A percentile compares a stretch with the other conserved stretches of the same genome.
Conservation (phyloP, 768 basidiomycete genomes). For the Kwoniella sp. region DNA sequence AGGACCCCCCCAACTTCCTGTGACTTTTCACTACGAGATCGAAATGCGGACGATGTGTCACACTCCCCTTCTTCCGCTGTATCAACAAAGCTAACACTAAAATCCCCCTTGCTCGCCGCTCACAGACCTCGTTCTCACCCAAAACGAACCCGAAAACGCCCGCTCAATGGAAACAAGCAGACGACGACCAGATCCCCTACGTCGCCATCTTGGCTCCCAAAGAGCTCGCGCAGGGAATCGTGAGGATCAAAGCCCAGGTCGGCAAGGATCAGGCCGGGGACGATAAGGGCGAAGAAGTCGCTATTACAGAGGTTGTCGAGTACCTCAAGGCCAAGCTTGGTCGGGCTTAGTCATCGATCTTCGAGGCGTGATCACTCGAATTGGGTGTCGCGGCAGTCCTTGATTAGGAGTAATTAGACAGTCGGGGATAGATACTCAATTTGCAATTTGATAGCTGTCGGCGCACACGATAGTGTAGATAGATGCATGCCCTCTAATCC, state of each 20-base stretch:
- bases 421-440: no score
- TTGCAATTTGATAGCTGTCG: no score
- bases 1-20: no score
- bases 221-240: slow-evolving; percentile 79
- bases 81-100: neutral
- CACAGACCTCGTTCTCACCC: slow-evolving; percentile 84
- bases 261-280: slow-evolving; percentile 65
- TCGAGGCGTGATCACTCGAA: no score
- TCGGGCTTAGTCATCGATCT: slow-evolving; percentile 3
- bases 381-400: no score
- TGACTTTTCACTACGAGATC: no score
- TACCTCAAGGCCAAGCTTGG: slow-evolving; percentile 61
- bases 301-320: slow-evolving; percentile 64
- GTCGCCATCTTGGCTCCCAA: slow-evolving; percentile 86
- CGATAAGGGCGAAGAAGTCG: slow-evolving; percentile 67
- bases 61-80: neutral
- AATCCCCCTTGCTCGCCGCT: neutral
- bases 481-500: no score
- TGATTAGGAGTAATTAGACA: no score
- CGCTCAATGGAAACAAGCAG: slow-evolving; percentile 84
- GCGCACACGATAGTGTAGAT: no score
- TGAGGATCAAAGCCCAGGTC: slow-evolving; percentile 88
- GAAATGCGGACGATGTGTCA: no score
- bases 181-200: slow-evolving; percentile 89
- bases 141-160: slow-evolving; percentile 88